Evolutionary conservation across 2,329 filamentous ascomycete genomes (phyloP).

Genomic region (Ophioceras dolichostomum): DNA sequence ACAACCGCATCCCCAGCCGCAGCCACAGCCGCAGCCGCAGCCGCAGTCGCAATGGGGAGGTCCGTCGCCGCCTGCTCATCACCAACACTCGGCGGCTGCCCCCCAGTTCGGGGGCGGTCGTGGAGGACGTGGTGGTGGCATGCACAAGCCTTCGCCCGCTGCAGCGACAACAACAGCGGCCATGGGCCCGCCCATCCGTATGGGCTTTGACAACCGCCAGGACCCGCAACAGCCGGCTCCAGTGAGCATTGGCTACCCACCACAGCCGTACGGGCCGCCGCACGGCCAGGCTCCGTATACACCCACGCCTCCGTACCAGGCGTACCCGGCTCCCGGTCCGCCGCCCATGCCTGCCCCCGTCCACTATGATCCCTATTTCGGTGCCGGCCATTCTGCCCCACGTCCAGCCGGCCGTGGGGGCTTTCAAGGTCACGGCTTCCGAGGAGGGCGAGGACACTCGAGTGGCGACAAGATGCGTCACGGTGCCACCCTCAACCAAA

Average conservation of each 20-base stretch:
- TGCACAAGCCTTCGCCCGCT: slow-evolving; percentile 10
- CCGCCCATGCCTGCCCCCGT: slow-evolving; percentile 14
- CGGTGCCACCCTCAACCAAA: slow-evolving; percentile 7
- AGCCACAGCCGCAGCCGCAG: slow-evolving; percentile 7
- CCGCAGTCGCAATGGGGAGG: slow-evolving; percentile 14
- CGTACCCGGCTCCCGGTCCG: slow-evolving; percentile 23
- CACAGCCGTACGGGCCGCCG: slow-evolving; percentile 17
- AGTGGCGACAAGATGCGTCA: slow-evolving; percentile 23
- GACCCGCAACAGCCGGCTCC: slow-evolving; percentile 34
- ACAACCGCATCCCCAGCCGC: slow-evolving; percentile 13
- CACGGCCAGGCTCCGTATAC: slow-evolving; percentile 12
- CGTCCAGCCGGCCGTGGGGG: slow-evolving; percentile 25
- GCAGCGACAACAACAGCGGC: slow-evolving; percentile 15
- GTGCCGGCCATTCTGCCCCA: slow-evolving; percentile 15
- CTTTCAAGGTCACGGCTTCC: slow-evolving; percentile 17
- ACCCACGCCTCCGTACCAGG: slow-evolving; percentile 17
- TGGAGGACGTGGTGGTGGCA: slow-evolving; percentile 24
- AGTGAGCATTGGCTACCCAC: slow-evolving; percentile 29
- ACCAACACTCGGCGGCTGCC: slow-evolving; percentile 16
- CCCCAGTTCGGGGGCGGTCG: slow-evolving; percentile 25
- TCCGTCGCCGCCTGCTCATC: slow-evolving; percentile 10
- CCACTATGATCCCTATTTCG: slow-evolving; percentile 17
- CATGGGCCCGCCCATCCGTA: slow-evolving; percentile 42
- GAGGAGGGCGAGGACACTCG: slow-evolving; percentile 19
- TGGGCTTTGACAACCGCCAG: slow-evolving; percentile 33